Evolutionary conservation across 1,139 yeast species (phyloP).

Genomic region (Taphrina pruni): DNA sequence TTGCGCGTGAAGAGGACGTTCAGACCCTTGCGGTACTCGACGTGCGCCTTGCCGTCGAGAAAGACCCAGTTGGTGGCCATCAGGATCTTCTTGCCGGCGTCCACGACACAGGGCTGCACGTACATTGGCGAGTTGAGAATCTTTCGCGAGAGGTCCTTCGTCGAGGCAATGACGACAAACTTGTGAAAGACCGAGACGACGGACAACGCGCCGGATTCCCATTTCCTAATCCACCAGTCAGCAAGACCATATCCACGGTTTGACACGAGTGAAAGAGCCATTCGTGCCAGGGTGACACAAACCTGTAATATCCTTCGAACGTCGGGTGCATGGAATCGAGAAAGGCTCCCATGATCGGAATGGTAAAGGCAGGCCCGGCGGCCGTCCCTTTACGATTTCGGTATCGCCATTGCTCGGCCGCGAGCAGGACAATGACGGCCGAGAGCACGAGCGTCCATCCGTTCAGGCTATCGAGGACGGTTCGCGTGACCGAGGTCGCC

Average conservation of each 20-base stretch:
- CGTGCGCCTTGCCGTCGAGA: conserved; percentile 91
- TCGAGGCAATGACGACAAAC: conserved; percentile 91
- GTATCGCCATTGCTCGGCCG: conserved; percentile 58
- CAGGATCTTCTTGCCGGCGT: conserved; percentile 88
- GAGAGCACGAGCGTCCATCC: conserved; percentile 39
- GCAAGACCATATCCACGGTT: neutral
- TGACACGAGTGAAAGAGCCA: conserved; percentile 14
- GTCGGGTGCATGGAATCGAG: conserved; percentile 95
- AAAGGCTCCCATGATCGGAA: conserved; percentile 97
- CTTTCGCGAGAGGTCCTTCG: conserved; percentile 88
- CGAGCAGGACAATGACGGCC: conserved; percentile 33
- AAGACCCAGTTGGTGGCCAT: conserved; percentile 98
- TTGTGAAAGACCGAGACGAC: conserved; percentile 39
- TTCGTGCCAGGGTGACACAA: conserved; percentile 97
- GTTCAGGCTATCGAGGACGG: conserved; percentile 30
- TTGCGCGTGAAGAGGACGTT: conserved; percentile 85
- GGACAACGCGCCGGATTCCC: conserved; percentile 22
- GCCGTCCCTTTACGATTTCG: conserved; percentile 79
- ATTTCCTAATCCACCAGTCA: neutral
- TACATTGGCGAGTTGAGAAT: conserved; percentile 74
- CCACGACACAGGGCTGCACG: conserved; percentile 97
- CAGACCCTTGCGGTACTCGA: conserved; percentile 87
- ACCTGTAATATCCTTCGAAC: conserved; percentile 87
- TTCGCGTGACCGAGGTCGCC: conserved; percentile 11
- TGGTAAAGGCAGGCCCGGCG: conserved; percentile 84